Evolutionary conservation across 129 eudicot species (phyloP).

Genomic region (Calendula officinalis): DNA sequence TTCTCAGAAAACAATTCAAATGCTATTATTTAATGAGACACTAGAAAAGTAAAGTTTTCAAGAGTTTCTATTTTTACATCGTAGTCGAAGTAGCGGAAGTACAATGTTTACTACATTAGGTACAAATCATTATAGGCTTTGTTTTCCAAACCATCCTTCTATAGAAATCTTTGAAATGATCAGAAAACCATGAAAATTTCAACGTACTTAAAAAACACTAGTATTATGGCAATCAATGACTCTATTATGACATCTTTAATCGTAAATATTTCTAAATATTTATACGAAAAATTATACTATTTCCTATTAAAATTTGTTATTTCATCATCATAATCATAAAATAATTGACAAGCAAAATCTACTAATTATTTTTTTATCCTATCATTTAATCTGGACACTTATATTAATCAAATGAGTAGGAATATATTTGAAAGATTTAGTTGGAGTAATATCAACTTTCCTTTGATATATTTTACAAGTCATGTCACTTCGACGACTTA

Average conservation of each 20-base stretch:
- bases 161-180: slow-evolving; percentile 17
- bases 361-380: too few species aligned
- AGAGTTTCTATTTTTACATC: slow-evolving; percentile 4
- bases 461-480: too few species aligned
- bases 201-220: slow-evolving; percentile 19
- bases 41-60: slow-evolving; percentile 15
- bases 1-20: not conserved
- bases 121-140: slow-evolving; percentile 1
- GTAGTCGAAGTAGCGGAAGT: slow-evolving; percentile 9
- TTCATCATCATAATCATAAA: too few species aligned
- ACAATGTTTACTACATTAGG: slow-evolving; percentile 22
- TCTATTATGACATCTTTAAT: not conserved
- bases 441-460: too few species aligned
- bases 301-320: too few species aligned
- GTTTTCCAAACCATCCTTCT: slow-evolving; percentile 21
- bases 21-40: slow-evolving; percentile 20
- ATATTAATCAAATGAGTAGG: too few species aligned
- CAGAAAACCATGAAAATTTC: slow-evolving; percentile 27
- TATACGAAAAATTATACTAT: too few species aligned
- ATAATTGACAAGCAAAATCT: too few species aligned
- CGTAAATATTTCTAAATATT: not conserved
- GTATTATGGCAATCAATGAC: not conserved
- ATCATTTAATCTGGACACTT: too few species aligned
- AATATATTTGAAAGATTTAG: too few species aligned
- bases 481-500: too few species aligned